Evolutionary conservation across 169 alveolate species (phyloP).

Genomic region (Plasmodium gonderi): DNA sequence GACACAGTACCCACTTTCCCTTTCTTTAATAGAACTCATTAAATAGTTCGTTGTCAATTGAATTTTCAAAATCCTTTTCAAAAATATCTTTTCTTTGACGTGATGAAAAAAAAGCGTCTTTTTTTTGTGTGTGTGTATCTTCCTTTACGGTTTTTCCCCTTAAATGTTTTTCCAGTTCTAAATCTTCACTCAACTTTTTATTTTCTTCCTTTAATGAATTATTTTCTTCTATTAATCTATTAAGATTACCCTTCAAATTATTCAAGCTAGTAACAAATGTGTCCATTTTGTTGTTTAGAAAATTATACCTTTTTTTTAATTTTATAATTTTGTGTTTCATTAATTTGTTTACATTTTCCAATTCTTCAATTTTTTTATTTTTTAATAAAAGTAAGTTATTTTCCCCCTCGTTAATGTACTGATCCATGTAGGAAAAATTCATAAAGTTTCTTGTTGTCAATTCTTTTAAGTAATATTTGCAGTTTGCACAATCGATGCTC

Average conservation of each 20-base stretch:
- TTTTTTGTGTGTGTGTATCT: not conserved
- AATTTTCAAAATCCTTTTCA: constrained; percentile 30
- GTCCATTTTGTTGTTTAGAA: not conserved
- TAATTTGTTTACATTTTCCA: constrained; percentile 29
- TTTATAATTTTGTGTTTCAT: constrained; percentile 1
- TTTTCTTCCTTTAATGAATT: constrained; percentile 12
- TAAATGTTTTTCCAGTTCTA: not conserved
- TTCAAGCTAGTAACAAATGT: not conserved
- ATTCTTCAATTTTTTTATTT: constrained; percentile 41
- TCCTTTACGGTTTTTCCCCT: not conserved
- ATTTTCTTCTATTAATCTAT: constrained; percentile 19
- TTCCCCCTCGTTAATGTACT: constrained; percentile 52
- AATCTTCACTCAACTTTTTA: not conserved
- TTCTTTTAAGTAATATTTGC: constrained; percentile 35
- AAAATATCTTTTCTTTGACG: not conserved
- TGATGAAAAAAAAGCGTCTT: not conserved
- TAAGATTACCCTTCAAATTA: not conserved
- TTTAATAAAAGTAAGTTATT: constrained; percentile 32
- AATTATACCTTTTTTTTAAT: not conserved
- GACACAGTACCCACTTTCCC: not conserved
- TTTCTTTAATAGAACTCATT: not conserved
- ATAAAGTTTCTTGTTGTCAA: constrained; percentile 27
- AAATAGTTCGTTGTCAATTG: constrained; percentile 67
- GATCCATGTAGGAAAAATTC: constrained; percentile 12
- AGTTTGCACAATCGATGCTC: constrained; percentile 26